Conservation (phyloP, 2,329 filamentous ascomycete species). For the Xylariaceae sp. region DNA sequence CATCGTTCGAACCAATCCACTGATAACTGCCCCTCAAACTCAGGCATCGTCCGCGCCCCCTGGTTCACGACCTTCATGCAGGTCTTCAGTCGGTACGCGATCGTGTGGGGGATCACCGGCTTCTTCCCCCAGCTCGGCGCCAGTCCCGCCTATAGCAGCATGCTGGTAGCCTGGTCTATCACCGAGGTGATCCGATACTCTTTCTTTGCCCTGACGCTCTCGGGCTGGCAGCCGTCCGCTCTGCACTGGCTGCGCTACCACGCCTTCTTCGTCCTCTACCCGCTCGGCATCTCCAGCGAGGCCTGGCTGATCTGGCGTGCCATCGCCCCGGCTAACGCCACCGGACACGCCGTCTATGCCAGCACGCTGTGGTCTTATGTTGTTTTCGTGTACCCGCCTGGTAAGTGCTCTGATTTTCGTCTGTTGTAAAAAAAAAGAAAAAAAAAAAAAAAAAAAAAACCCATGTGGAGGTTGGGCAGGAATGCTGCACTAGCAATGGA, state of each 20-base stretch:
- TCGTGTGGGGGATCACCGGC: constrained; percentile 80
- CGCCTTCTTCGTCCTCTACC: constrained; percentile 89
- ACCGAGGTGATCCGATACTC: constrained; percentile 92
- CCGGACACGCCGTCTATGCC: constrained; percentile 49
- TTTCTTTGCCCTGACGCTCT: constrained; percentile 75
- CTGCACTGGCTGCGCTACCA: constrained; percentile 85
- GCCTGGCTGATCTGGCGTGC: constrained; percentile 71
- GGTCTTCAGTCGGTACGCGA: constrained; percentile 76
- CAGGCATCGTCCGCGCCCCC: constrained; percentile 80
- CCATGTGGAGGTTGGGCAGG: background rate
- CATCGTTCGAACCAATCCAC: background rate
- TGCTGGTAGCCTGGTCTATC: constrained; percentile 81
- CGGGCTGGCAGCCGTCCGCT: constrained; percentile 52
- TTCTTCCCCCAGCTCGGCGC: constrained; percentile 64
- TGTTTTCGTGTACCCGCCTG: constrained; percentile 72
- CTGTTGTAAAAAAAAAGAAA: background rate
- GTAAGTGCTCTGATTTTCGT: constrained; percentile 42
- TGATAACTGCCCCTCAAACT: constrained; percentile 4
- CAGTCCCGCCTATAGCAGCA: constrained; percentile 55
- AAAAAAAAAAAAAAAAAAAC: too few relatives aligned
- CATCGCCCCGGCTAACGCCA: constrained; percentile 49
- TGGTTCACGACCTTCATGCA: constrained; percentile 84
- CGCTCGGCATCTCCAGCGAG: constrained; percentile 84
- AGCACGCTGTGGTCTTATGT: constrained; percentile 70
- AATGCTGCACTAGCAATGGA: background rate